Evolutionary conservation across 345 rosid species (phyloP), one percentile per base, ranked within the genome.

Genomic region (Citrus inodora): DNA sequence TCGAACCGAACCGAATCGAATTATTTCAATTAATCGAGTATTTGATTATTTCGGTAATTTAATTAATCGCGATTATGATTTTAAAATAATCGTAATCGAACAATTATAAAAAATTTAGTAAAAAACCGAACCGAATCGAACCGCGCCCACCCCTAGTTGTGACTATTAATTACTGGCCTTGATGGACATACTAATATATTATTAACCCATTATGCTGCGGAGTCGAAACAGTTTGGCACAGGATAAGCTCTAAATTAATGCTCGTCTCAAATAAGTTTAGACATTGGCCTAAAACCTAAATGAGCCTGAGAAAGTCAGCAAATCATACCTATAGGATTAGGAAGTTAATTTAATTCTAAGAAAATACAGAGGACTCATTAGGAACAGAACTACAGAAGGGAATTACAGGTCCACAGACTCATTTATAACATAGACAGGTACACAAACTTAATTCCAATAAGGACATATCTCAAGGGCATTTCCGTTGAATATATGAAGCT

Each of bases 401-500:
- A 58, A 77, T 59, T 77, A 19, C 55, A 68, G 38, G 64, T 71
- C 69, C 61, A 32, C 24, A n/a, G 16, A 19, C 40, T 38, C 19
- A 14, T 5, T 10, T 30, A 28, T 55, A 68, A 70, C 81, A 67
- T 19, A 55, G 35, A 51, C 62, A 27, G 16, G 25, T 51, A 58
- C 33, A 70, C 75, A 65, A 74, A 51, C 22, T 68, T 9, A 17
- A 73, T 22, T 65, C 17, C 2, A 16, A 2, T 65, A 63, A 21
- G 60, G 48, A 77, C 33, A 0, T 70, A 75, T 70, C 53, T 86
- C 81, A 97, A 25, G 98, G 98, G 88, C 98, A 97, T 85, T 97
- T 97, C 81, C 99, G 87, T 82, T 97, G 99, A 68, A 94, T 84
- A 69, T 94, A 94, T 4, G 98, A 91, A 72, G 98, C 98, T 61